These are phyloP conservation scores for Xylaria sp. DNA, from an alignment of 2,329 filamentous ascomycete species.

Conservation along the genomic window DNA sequence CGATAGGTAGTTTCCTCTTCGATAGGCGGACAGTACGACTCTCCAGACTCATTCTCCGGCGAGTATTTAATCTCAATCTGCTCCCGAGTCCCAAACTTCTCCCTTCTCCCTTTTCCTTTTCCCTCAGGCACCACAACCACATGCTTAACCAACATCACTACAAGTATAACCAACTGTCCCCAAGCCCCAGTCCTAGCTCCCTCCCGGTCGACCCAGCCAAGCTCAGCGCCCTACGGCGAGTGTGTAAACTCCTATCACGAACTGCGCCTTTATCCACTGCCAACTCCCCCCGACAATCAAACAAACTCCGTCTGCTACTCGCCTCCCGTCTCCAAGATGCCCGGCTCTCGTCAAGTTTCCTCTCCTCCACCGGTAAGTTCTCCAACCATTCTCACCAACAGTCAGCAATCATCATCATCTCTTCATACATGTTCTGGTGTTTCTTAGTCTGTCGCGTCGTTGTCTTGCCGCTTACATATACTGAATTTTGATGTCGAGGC, in stretches of 20 bases:
- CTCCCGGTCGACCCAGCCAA: slow-evolving; percentile 11
- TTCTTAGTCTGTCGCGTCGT: slow-evolving; percentile 1
- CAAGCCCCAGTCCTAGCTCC: slow-evolving; percentile 13
- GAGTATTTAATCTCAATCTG: slow-evolving; percentile 9
- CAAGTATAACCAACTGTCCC: slow-evolving; percentile 11
- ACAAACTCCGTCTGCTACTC: background rate
- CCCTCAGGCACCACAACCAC: background rate
- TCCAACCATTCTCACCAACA: slow-evolving; percentile 4
- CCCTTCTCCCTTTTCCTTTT: background rate
- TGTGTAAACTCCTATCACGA: slow-evolving; percentile 2
- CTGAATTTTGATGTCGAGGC: slow-evolving; percentile 10
- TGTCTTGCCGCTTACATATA: background rate
- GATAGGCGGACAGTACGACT: background rate
- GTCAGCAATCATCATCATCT: slow-evolving; percentile 11
- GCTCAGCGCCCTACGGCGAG: slow-evolving; percentile 6
- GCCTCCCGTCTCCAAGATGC: slow-evolving; percentile 8
- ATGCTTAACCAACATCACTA: slow-evolving; percentile 8
- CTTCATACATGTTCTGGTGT: slow-evolving; percentile 4
- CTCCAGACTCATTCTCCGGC: background rate
- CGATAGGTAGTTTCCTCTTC: background rate
- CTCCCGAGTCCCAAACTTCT: slow-evolving; percentile 6
- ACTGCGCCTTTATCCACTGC: slow-evolving; percentile 2
- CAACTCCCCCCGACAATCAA: slow-evolving; percentile 2
- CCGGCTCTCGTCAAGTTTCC: slow-evolving; percentile 3
- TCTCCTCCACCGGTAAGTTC: background rate